A percentile compares a stretch with the other conserved stretches of the same genome.
phyloP scores from a whole-genome alignment of 768 basidiomycete genomes.

The Fomitopsis pulvina region DNA sequence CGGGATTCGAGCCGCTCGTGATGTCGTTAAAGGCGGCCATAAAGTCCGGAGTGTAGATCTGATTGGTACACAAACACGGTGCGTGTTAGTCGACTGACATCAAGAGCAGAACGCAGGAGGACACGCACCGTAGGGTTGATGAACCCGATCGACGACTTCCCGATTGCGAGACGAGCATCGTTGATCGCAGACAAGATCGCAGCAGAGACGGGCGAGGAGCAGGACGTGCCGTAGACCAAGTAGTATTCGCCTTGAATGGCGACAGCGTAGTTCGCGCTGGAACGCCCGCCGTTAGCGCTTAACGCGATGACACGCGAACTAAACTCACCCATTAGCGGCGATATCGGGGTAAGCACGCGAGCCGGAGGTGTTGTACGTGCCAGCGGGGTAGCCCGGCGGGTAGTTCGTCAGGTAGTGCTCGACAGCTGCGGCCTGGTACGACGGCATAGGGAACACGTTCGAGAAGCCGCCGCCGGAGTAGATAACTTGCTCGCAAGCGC shows the following conservation, averaged over 20 bases:
- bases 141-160: slow-evolving; percentile 31
- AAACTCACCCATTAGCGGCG: slow-evolving; percentile 27
- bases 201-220: slow-evolving; percentile 29
- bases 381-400: slow-evolving; percentile 27
- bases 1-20: slow-evolving; percentile 27
- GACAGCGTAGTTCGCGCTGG: slow-evolving; percentile 26
- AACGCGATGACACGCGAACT: not conserved
- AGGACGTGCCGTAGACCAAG: slow-evolving; percentile 30
- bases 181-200: slow-evolving; percentile 30
- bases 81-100: not conserved
- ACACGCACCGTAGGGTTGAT: slow-evolving; percentile 61
- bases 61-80: not conserved
- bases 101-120: not conserved
- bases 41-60: slow-evolving; percentile 17
- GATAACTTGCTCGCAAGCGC: slow-evolving; percentile 31
- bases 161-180: slow-evolving; percentile 28
- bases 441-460: slow-evolving; percentile 31
- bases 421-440: slow-evolving; percentile 27
- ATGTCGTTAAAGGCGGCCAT: slow-evolving; percentile 27
- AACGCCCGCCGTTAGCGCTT: not conserved
- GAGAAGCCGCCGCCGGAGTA: slow-evolving; percentile 36
- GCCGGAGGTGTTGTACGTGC: slow-evolving; percentile 29
- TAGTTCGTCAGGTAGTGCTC: slow-evolving; percentile 22
- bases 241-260: slow-evolving; percentile 24
- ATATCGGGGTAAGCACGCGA: slow-evolving; percentile 27